Evolutionary conservation across 306 rosid genomes (phyloP).

Genomic region (Styphnolobium japonicum): DNA sequence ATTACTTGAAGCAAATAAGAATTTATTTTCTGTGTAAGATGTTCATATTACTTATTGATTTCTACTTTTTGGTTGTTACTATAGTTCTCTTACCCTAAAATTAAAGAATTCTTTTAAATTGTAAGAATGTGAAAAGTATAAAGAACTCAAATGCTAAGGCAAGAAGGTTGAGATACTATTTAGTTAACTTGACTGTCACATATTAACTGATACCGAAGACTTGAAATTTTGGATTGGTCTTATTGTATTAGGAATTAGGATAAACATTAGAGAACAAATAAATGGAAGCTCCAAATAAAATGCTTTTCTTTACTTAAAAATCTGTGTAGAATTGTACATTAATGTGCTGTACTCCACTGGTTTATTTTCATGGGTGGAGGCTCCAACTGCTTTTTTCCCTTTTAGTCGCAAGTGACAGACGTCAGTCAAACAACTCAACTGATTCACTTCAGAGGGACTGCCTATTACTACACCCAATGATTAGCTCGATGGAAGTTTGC

Average conservation of each 20-base stretch:
- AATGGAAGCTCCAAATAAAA: background rate
- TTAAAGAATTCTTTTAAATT: background rate
- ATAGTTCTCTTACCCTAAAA: background rate
- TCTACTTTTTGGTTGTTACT: background rate
- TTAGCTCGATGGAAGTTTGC: conserved; percentile 27
- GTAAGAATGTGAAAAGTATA: background rate
- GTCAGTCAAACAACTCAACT: conserved; percentile 18
- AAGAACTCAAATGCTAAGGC: background rate
- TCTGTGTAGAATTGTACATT: background rate
- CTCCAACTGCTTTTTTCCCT: conserved; percentile 8
- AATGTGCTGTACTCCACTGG: background rate
- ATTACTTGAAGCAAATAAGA: background rate
- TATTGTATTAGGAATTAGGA: background rate
- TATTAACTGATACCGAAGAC: background rate
- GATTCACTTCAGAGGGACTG: conserved; percentile 26
- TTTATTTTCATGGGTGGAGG: conserved; percentile 26
- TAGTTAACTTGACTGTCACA: background rate
- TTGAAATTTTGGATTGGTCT: background rate
- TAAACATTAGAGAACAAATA: background rate
- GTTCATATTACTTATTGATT: background rate
- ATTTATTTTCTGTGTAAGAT: background rate
- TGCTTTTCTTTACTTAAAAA: background rate
- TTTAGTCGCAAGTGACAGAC: conserved; percentile 21
- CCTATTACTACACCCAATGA: conserved; percentile 17
- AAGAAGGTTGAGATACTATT: background rate